phyloP scores from a whole-genome alignment of 1,284 basidiomycete species.

The Pascua sp. region DNA sequence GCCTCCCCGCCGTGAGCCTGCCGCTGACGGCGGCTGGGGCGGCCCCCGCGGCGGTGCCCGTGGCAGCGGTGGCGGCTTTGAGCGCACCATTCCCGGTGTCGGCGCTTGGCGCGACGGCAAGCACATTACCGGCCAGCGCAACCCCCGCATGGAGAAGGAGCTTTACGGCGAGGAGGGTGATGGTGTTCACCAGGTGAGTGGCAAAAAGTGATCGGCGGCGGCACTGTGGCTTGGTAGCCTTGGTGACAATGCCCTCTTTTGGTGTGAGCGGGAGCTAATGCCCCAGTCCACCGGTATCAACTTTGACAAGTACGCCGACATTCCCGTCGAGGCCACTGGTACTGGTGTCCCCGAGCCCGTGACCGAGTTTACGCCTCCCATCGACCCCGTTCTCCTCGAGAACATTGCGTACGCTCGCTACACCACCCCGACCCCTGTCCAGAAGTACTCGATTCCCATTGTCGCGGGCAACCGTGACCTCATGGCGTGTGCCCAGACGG shows the following conservation, averaged over 20 bases:
- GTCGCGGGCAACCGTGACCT: constrained; percentile 85
- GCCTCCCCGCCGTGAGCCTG: constrained; percentile 49
- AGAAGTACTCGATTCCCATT: constrained; percentile 99
- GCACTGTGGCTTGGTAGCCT: constrained; percentile 4
- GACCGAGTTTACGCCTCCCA: constrained; percentile 79
- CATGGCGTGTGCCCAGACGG: constrained; percentile 99
- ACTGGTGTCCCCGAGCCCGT: constrained; percentile 92
- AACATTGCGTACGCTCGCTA: constrained; percentile 93
- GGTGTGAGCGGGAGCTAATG: too few relatives aligned
- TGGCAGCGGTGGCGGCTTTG: constrained; percentile 50
- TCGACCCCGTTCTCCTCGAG: constrained; percentile 90
- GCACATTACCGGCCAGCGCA: constrained; percentile 76
- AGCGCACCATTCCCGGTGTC: constrained; percentile 58
- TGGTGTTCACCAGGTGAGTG: constrained; percentile 52
- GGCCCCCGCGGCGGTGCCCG: constrained; percentile 54
- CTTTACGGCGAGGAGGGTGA: constrained; percentile 89
- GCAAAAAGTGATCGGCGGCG: constrained; percentile 5
- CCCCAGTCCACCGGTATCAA: constrained; percentile 93
- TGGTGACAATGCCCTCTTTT: constrained; percentile 51
- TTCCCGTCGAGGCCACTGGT: constrained; percentile 97
- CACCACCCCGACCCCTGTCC: constrained; percentile 92
- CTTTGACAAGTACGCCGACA: constrained; percentile 99
- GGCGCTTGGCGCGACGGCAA: constrained; percentile 87
- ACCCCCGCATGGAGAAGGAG: constrained; percentile 87
- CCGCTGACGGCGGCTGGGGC: constrained; percentile 55